A percentile compares a stretch with the other conserved stretches of the same genome.
Evolutionary conservation across 148 eudicot species (phyloP).

Genomic region (Hydrangea macrophylla): DNA sequence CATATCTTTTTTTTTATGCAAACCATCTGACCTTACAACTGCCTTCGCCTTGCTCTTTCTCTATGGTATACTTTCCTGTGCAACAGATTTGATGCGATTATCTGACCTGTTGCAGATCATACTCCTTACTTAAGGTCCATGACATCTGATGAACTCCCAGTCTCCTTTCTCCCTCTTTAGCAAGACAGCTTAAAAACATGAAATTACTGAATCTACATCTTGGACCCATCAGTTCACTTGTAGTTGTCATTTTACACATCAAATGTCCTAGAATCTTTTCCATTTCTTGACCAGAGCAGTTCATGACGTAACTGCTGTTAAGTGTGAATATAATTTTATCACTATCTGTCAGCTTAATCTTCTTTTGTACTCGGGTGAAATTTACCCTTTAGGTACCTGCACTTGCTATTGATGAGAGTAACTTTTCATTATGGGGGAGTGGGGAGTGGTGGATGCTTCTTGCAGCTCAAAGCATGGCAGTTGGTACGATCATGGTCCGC

Average conservation of each 20-base stretch:
- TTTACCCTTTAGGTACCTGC: conserved; percentile 65
- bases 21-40: neutral
- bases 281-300: neutral
- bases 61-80: too few species aligned
- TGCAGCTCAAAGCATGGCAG: conserved; percentile 99
- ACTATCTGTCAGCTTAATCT: neutral
- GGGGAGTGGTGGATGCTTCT: conserved; percentile 99
- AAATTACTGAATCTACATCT: neutral
- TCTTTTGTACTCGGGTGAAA: conserved; percentile 8
- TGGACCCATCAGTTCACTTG: neutral
- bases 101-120: neutral
- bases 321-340: neutral
- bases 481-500: conserved; percentile 97
- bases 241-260: neutral
- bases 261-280: neutral
- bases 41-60: too few species aligned
- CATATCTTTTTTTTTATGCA: neutral
- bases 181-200: neutral
- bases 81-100: neutral
- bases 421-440: conserved; percentile 93
- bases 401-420: conserved; percentile 41
- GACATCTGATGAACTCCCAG: neutral
- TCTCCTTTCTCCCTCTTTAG: too few species aligned
- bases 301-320: neutral
- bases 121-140: neutral